Evolutionary conservation across 495 filamentous ascomycete species (phyloP).

Genomic region (Parmelia sp.): DNA sequence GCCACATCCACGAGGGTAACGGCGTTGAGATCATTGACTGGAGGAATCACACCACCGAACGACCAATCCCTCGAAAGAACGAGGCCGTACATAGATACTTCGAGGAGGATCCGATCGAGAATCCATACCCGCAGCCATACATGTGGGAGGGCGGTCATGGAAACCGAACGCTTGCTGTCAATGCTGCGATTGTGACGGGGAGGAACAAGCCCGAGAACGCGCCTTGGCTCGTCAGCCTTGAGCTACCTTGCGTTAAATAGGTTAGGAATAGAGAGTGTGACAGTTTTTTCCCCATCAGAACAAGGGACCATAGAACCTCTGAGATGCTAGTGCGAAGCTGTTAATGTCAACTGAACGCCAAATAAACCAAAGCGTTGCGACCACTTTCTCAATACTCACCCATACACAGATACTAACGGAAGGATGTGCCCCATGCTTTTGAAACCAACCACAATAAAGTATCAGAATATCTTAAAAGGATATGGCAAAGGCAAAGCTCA

Average conservation of each 20-base stretch:
- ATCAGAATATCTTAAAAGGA: too few species aligned
- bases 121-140: slow-evolving; percentile 2
- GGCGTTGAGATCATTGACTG: slow-evolving; percentile 24
- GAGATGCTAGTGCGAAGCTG: too few species aligned
- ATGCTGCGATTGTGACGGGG: slow-evolving; percentile 27
- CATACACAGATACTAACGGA: too few species aligned
- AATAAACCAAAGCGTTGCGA: too few species aligned
- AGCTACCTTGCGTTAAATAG: slow-evolving; percentile 17
- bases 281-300: too few species aligned
- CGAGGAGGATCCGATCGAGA: background rate
- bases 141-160: background rate
- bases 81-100: slow-evolving; percentile 1
- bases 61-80: background rate
- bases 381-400: too few species aligned
- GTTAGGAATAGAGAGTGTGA: too few species aligned
- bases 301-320: too few species aligned
- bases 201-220: slow-evolving; percentile 12
- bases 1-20: slow-evolving; percentile 49
- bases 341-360: too few species aligned
- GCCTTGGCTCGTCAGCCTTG: slow-evolving; percentile 20
- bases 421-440: too few species aligned
- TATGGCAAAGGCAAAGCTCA: too few species aligned
- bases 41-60: background rate
- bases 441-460: too few species aligned
- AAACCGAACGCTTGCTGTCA: slow-evolving; percentile 24